phyloP scores from a whole-genome alignment of 2,329 filamentous ascomycete genomes.

The Pseudogymnoascus sp. region DNA sequence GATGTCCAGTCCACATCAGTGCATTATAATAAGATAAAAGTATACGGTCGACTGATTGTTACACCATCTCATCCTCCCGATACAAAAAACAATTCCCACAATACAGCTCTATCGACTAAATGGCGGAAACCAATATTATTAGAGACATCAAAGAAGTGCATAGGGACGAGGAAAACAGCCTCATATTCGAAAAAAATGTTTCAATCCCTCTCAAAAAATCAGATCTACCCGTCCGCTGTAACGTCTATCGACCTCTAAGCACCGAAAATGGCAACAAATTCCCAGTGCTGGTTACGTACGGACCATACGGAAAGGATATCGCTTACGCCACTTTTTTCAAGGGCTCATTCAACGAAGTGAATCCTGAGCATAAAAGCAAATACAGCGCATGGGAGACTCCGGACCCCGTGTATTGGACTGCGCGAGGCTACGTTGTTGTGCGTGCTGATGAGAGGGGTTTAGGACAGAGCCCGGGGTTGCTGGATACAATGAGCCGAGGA shows the following conservation, averaged over 20 bases:
- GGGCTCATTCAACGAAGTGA: slow-evolving; percentile 36
- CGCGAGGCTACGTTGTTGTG: slow-evolving; percentile 30
- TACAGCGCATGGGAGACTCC: slow-evolving; percentile 33
- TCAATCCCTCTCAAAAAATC: background rate
- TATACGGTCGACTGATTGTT: background rate
- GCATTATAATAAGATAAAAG: background rate
- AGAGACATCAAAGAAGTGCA: slow-evolving; percentile 15
- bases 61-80: background rate
- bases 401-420: slow-evolving; percentile 31
- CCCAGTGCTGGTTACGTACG: slow-evolving; percentile 53
- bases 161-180: background rate
- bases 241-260: background rate
- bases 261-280: background rate
- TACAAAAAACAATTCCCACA: background rate
- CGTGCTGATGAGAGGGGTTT: slow-evolving; percentile 35
- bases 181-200: background rate
- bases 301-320: slow-evolving; percentile 67
- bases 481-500: slow-evolving; percentile 41
- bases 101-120: background rate
- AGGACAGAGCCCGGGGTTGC: slow-evolving; percentile 28
- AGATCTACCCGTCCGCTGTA: background rate
- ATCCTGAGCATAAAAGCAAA: slow-evolving; percentile 28
- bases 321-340: slow-evolving; percentile 46
- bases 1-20: background rate
- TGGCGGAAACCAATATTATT: slow-evolving; percentile 10